These are phyloP conservation scores for Candida orba DNA, from an alignment of 805 yeast genomes.

Conservation along the genomic window DNA sequence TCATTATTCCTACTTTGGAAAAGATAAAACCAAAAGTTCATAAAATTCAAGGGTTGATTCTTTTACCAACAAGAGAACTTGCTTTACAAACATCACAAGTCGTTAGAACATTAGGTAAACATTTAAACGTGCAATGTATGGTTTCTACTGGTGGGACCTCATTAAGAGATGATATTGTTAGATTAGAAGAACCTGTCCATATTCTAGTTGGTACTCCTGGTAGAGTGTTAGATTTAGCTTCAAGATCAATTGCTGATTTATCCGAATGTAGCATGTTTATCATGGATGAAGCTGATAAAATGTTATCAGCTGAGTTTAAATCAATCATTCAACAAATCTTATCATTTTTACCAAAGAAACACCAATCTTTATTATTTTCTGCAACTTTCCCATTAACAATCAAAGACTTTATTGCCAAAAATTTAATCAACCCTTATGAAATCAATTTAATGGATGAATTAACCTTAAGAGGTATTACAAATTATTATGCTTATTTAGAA, in stretches of 20 bases:
- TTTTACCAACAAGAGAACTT: slow-evolving; percentile 96
- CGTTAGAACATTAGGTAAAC: slow-evolving; percentile 91
- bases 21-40: slow-evolving; percentile 76
- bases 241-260: slow-evolving; percentile 80
- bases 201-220: slow-evolving; percentile 97
- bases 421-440: slow-evolving; percentile 86
- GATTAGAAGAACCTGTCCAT: slow-evolving; percentile 90
- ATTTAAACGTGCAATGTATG: slow-evolving; percentile 88
- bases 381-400: slow-evolving; percentile 97
- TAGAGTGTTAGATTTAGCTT: slow-evolving; percentile 89
- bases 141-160: slow-evolving; percentile 98
- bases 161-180: slow-evolving; percentile 86
- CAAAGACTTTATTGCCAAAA: slow-evolving; percentile 85
- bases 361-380: slow-evolving; percentile 82
- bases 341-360: slow-evolving; percentile 66
- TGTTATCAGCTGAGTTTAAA: slow-evolving; percentile 86
- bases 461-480: slow-evolving; percentile 92
- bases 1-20: slow-evolving; percentile 88
- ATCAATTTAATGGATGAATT: slow-evolving; percentile 97
- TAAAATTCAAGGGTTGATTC: slow-evolving; percentile 84
- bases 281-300: slow-evolving; percentile 99
- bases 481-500: slow-evolving; percentile 97
- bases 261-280: slow-evolving; percentile 81
- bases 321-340: slow-evolving; percentile 82
- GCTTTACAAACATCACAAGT: slow-evolving; percentile 98